Base-by-base conservation (phyloP, 2,329 filamentous ascomycete genomes). In the Colletotrichum agaves region DNA sequence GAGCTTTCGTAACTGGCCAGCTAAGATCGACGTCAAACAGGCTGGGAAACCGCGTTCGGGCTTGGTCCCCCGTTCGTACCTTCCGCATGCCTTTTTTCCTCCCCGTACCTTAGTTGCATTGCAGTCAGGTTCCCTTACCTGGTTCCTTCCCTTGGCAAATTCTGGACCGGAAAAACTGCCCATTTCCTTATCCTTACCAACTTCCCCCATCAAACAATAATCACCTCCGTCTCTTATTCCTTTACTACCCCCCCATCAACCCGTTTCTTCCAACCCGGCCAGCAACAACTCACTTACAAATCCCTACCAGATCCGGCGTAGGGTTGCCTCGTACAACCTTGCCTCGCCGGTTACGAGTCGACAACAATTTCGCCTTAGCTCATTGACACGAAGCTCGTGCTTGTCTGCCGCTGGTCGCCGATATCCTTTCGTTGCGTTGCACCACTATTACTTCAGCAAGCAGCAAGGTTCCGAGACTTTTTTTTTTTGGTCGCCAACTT, bases 401-500 rank as follows among this genome's bases (percentile, higher is more conserved):
- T 59, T 47, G 39, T 56, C 27, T 23, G 39, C 37, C 37, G 59
- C 59, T 43, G 49, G 60, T 49, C 56, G 52, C 52, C 52, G 52
- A 56, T 43, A 56, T 53, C 50, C 50, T 35, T 31, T 15, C 17
- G 41, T n/a, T 50, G 21, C n/a, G 46, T 61, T 61, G 58, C 58
- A 61, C 46, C 35, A 21, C 41, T 61, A 61, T 61, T 61, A 61
- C 64, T 58, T 67, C 64, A 64, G 64, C 64, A 67, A 60, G 35
- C 35, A 58, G 56, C 66, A 61, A 69, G 53, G 62, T 69, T 66
- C 56, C 56, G 66, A 61, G 44, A 55, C 47, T 61, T 69, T 58
- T 57, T 41, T 60, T 66, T 64, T 55, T 65, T 37, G 37, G 31
- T 61, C 46, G 61, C 41, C 50, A 35, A 44, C 31, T 37, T 37